These are phyloP conservation scores for Thelonectria rubi DNA, from an alignment of 2,329 filamentous ascomycete species.

Conservation along the genomic window DNA sequence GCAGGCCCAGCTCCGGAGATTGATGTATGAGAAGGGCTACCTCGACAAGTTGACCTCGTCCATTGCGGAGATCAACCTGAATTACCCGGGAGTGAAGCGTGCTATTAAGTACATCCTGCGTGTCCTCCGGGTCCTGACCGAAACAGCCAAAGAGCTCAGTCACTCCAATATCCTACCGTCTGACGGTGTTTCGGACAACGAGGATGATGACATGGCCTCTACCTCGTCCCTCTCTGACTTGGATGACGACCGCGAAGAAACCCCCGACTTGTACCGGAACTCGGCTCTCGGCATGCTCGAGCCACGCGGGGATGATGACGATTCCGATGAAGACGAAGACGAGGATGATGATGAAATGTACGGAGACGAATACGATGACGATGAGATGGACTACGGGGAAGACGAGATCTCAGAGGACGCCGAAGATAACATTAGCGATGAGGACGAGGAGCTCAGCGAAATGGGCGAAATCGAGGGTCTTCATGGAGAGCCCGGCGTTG, in stretches of 20 bases:
- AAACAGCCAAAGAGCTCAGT: slow-evolving; percentile 86
- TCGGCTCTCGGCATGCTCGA: slow-evolving; percentile 96
- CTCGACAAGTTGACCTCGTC: slow-evolving; percentile 88
- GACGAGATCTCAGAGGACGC: slow-evolving; percentile 85
- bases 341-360: slow-evolving; percentile 92
- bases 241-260: slow-evolving; percentile 89
- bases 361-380: slow-evolving; percentile 87
- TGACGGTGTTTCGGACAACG: slow-evolving; percentile 69
- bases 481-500: slow-evolving; percentile 68
- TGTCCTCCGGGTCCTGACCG: slow-evolving; percentile 86
- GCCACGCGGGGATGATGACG: slow-evolving; percentile 80
- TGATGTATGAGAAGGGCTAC: slow-evolving; percentile 99
- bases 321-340: slow-evolving; percentile 77
- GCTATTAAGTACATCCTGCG: slow-evolving; percentile 96
- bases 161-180: slow-evolving; percentile 79
- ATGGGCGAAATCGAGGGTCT: slow-evolving; percentile 87
- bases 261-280: slow-evolving; percentile 95
- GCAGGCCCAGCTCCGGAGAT: slow-evolving; percentile 84
- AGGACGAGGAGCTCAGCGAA: slow-evolving; percentile 82
- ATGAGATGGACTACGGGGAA: slow-evolving; percentile 91
- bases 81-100: slow-evolving; percentile 90
- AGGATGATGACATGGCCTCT: slow-evolving; percentile 88
- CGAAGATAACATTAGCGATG: slow-evolving; percentile 88
- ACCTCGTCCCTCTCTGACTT: slow-evolving; percentile 89
- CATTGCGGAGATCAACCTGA: slow-evolving; percentile 94